Base-by-base conservation (phyloP, 306 rosid species). In the Luffa aegyptiaca region DNA sequence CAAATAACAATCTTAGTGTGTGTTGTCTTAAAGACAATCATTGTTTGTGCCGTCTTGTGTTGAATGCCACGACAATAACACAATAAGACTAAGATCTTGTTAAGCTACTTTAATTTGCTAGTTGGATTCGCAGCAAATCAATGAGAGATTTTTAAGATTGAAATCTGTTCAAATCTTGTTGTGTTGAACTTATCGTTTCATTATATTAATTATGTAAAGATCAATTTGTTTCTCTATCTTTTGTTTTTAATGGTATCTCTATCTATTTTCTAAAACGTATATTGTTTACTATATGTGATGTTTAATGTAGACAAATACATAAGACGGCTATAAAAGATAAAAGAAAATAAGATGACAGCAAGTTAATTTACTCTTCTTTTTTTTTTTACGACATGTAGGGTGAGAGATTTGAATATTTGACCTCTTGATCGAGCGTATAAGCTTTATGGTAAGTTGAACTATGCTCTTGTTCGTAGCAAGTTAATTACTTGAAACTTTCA, bases 1-100 rank as follows among this genome's bases (percentile, higher is more conserved):
- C 58, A 21, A 65, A 37, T 37, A 39, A 8, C 44, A 73, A 31
- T 31, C 61, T 73, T 73, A 45, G 17, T 48, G 0, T 69, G 20
- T 46, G 37, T 71, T 51, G 10, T 49, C 42, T 21, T 14, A 26
- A 21, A 16, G 10, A 74, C 59, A 64, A 9, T 14, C 62, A 33
- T 74, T 33, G 78, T 74, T 73, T 46, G 59, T 73, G 77, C 77
- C 77, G 77, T 73, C 77, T 48, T 45, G 53, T 69, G 76, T 71
- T 46, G 39, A 48, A 72, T 48, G 55, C 46, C 21, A 13, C 45
- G 46, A 37, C 71, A 36, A 20, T 5, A 46, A 46, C 20, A 46
- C 37, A 33, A 26, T 7, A 48, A 31, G 14, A 74, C 78, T 74
- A 74, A 74, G 78, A 74, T 74, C 78, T 74, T 51, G 46, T 74